Base-by-base conservation (phyloP, 73 alveolate species). In the Effrenium voratum region DNA sequence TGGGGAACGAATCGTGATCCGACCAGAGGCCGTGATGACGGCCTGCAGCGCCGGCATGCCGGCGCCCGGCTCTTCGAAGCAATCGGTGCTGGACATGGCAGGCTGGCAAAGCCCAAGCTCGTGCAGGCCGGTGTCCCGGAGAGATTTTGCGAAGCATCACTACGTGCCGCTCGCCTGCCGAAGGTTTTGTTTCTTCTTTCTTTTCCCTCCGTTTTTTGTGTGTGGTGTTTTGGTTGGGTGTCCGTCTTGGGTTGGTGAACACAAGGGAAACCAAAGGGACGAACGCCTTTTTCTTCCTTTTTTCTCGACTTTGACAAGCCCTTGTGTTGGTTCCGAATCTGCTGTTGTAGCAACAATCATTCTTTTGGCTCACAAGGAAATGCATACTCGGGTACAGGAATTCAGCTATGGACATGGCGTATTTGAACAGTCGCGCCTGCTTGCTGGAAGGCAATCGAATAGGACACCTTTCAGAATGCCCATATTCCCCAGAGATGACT, bases 71-170 rank as follows among this genome's bases (percentile, higher is more conserved):
- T 32, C 38, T 2, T 41, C 43, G 44, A 22, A 66, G 79, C 3
- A 1, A 28, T n/a, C n/a, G n/a, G 6, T 73, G 6, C 22, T 3
- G 55, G 52, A 73, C 32, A 38, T 22, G 19, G 91, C 70, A 1
- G 59, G 59, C 49, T 81, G 59, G 70, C 43, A 47, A 16, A 49
- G 73, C 46, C 47, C 47, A 38, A 12, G 44, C 5, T 43, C 44
- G n/a, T 81, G 92, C 73, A 32, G 40, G 46, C 73, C 73, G 3
- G 72, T 82, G 36, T 46, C 92, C 32, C 26, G 34, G 30, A 34
- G 92, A 30, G 92, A 81, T 5, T 81, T 81, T 40, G 92, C 92
- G 49, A 81, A 81, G 72, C 92, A 81, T 40, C 73, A 47, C 46
- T 81, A 81, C 38, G 41, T 81, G n/a, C n/a, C n/a, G n/a, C n/a